Conservation (phyloP, 2,329 filamentous ascomycete genomes). For the Aspergillus sp. region DNA sequence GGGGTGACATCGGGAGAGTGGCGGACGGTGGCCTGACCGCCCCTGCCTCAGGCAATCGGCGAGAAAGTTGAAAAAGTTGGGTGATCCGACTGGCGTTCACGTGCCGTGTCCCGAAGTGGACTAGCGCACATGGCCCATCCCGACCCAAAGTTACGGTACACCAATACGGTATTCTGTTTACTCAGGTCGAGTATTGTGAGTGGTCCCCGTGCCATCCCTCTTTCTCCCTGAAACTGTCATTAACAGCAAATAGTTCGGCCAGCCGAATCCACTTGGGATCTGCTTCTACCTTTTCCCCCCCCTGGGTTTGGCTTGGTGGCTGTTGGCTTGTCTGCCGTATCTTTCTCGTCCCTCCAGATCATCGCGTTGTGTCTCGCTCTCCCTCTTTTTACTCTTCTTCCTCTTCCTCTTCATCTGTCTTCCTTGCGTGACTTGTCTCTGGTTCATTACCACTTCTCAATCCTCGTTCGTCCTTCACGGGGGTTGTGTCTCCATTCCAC, state of each 20-base stretch:
- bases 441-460: constrained; percentile 7
- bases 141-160: constrained; percentile 27
- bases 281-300: not conserved
- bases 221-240: constrained; percentile 9
- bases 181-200: constrained; percentile 6
- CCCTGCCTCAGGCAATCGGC: not conserved
- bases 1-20: not conserved
- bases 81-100: constrained; percentile 9
- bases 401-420: constrained; percentile 13
- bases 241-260: constrained; percentile 25
- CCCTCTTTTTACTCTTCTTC: constrained; percentile 20
- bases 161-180: constrained; percentile 26
- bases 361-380: constrained; percentile 7
- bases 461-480: constrained; percentile 1
- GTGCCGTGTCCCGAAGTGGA: constrained; percentile 9
- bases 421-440: constrained; percentile 7
- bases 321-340: constrained; percentile 21
- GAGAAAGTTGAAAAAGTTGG: not conserved
- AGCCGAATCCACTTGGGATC: constrained; percentile 17
- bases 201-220: constrained; percentile 7
- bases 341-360: constrained; percentile 23
- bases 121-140: constrained; percentile 26
- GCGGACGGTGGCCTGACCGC: constrained; percentile 22
- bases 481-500: constrained; percentile 8
- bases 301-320: too few relatives aligned